Conservation (phyloP, 306 rosid species). For the Dryas drummondii region DNA sequence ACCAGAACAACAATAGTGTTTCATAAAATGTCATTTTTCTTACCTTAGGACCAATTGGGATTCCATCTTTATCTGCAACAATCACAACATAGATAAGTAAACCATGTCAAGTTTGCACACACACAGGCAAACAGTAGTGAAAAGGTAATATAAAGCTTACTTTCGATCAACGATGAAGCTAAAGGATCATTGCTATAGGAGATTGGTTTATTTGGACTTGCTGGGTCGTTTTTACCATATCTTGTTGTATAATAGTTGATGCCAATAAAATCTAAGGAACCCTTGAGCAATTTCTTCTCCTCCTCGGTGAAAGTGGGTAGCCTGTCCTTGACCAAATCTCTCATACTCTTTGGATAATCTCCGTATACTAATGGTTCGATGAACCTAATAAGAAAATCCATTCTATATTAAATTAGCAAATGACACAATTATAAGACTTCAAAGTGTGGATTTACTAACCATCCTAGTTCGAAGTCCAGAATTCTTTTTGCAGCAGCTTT, state of each 20-base stretch:
- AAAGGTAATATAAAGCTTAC: neutral
- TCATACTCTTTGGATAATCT: constrained; percentile 33
- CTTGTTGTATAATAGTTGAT: constrained; percentile 33
- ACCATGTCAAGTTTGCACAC: neutral
- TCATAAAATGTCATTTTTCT: neutral
- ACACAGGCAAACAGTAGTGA: neutral
- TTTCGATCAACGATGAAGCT: neutral
- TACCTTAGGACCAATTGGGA: neutral
- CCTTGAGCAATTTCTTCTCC: constrained; percentile 19
- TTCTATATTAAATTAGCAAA: neutral
- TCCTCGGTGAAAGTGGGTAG: constrained; percentile 15
- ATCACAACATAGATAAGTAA: neutral
- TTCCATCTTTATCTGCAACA: neutral
- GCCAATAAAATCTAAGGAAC: constrained; percentile 30
- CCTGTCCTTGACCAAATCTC: constrained; percentile 14
- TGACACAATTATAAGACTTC: neutral
- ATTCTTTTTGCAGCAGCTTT: constrained; percentile 34
- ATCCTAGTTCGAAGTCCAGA: constrained; percentile 39
- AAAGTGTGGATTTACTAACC: constrained; percentile 14
- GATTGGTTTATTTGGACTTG: neutral
- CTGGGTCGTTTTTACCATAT: constrained; percentile 8
- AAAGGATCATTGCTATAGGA: constrained; percentile 8
- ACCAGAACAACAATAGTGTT: too few species aligned
- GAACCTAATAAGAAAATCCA: constrained; percentile 9
- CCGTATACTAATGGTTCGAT: constrained; percentile 27